A percentile compares a stretch with the other conserved stretches of the same genome.
Evolutionary conservation across 192 early-diverging fungal species (phyloP).

Genomic region (Rhizophagus sp.): DNA sequence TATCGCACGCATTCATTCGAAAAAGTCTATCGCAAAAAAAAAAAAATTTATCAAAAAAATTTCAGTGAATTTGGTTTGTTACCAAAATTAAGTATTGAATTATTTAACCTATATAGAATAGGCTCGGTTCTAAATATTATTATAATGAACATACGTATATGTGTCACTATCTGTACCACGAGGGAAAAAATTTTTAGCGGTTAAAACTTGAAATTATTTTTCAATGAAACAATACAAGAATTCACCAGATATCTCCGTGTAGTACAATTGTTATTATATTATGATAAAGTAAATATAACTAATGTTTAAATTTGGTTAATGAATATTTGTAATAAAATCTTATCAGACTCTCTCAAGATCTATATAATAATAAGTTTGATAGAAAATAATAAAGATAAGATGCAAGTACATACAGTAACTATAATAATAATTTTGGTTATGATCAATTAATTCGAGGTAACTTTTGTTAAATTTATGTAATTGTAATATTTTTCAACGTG

Average conservation of each 20-base stretch:
- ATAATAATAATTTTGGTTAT: too few relatives aligned
- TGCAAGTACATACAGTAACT: too few relatives aligned
- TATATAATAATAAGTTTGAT: too few relatives aligned
- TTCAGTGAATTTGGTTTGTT: too few relatives aligned
- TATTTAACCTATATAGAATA: background rate
- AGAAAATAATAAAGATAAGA: too few relatives aligned
- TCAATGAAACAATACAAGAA: background rate
- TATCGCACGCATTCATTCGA: too few relatives aligned
- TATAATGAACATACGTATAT: background rate
- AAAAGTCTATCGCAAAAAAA: too few relatives aligned
- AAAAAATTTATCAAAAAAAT: too few relatives aligned
- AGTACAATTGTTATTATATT: background rate
- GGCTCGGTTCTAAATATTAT: background rate
- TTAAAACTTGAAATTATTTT: background rate
- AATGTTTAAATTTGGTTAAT: background rate
- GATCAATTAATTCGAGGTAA: too few relatives aligned
- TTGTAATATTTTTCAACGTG: too few relatives aligned
- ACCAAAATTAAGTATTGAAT: too few relatives aligned
- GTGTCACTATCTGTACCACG: background rate
- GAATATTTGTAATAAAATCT: background rate
- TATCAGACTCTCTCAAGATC: background rate
- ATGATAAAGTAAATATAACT: background rate
- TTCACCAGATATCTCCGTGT: background rate
- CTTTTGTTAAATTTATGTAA: too few relatives aligned
- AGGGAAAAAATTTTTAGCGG: background rate